phyloP scores from a whole-genome alignment of 208 protist species.

The Phytomonas serpens region DNA sequence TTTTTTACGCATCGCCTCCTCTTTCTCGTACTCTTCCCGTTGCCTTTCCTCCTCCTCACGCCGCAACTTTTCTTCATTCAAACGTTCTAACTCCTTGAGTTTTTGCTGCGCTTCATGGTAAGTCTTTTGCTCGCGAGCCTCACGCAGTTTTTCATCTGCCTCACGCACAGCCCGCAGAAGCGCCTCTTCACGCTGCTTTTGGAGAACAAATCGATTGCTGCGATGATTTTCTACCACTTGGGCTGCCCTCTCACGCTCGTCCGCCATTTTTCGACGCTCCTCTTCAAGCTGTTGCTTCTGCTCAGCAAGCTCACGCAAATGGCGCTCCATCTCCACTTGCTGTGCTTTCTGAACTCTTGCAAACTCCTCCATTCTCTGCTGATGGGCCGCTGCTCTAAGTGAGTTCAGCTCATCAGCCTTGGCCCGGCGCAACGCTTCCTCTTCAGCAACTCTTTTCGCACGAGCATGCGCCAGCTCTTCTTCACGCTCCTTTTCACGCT shows the following conservation, averaged over 20 bases:
- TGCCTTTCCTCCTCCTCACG: conserved; percentile 34
- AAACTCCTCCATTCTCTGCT: conserved; percentile 43
- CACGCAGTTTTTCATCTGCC: conserved; percentile 54
- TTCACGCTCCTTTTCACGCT: conserved; percentile 51
- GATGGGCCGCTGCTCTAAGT: conserved; percentile 9
- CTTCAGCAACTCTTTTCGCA: conserved; percentile 34
- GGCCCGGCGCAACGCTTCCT: conserved; percentile 30
- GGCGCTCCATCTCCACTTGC: conserved; percentile 64
- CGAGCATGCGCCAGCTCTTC: conserved; percentile 38
- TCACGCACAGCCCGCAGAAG: conserved; percentile 45
- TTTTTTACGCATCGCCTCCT: conserved; percentile 33
- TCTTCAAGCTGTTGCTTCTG: conserved; percentile 59
- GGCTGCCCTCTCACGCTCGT: conserved; percentile 37
- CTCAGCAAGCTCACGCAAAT: conserved; percentile 58
- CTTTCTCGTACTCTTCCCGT: conserved; percentile 18
- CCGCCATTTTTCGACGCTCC: conserved; percentile 48
- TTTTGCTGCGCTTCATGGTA: conserved; percentile 33
- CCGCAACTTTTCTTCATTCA: conserved; percentile 30
- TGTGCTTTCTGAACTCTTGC: conserved; percentile 52
- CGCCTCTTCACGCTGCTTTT: conserved; percentile 50
- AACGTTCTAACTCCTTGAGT: conserved; percentile 21
- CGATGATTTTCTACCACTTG: conserved; percentile 38
- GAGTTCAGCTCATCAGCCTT: conserved; percentile 25
- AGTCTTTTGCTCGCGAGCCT: conserved; percentile 45
- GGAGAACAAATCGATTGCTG: conserved; percentile 25